A percentile compares a stretch with the other conserved stretches of the same genome.
These are phyloP conservation scores for Ambrosiella cleistominuta DNA, from an alignment of 2,329 filamentous ascomycete species.

Conservation along the genomic window DNA sequence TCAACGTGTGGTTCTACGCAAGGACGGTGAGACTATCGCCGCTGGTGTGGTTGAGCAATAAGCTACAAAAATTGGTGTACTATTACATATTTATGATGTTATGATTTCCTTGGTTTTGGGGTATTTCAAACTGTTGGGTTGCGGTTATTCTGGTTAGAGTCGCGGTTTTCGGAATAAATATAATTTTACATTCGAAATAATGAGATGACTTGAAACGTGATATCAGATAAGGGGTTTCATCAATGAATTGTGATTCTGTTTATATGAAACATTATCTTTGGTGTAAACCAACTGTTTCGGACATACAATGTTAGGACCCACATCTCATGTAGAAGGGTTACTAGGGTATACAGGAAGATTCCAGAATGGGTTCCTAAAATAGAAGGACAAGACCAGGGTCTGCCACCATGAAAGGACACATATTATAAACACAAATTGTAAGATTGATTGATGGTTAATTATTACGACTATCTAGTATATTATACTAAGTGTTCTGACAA, in stretches of 20 bases:
- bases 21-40: slow-evolving; percentile 68
- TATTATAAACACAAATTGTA: slow-evolving; percentile 6
- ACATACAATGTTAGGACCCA: background rate
- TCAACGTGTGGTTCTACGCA: slow-evolving; percentile 63
- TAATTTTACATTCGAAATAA: background rate
- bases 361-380: slow-evolving; percentile 9
- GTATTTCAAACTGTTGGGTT: background rate
- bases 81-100: background rate
- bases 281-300: too few species aligned
- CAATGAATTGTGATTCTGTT: background rate
- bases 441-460: too few species aligned
- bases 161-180: too few species aligned
- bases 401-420: slow-evolving; percentile 5
- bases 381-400: slow-evolving; percentile 3
- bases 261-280: background rate
- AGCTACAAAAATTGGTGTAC: background rate
- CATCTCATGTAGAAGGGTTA: background rate
- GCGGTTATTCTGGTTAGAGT: too few species aligned
- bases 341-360: slow-evolving; percentile 2
- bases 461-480: too few species aligned
- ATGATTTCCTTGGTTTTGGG: background rate
- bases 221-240: background rate
- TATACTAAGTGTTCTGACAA: too few species aligned
- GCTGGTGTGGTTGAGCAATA: slow-evolving; percentile 62
- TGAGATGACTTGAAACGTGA: background rate